These are phyloP conservation scores for Ustilago tritici DNA, from an alignment of 1,284 basidiomycete species.

Conservation along the genomic window DNA sequence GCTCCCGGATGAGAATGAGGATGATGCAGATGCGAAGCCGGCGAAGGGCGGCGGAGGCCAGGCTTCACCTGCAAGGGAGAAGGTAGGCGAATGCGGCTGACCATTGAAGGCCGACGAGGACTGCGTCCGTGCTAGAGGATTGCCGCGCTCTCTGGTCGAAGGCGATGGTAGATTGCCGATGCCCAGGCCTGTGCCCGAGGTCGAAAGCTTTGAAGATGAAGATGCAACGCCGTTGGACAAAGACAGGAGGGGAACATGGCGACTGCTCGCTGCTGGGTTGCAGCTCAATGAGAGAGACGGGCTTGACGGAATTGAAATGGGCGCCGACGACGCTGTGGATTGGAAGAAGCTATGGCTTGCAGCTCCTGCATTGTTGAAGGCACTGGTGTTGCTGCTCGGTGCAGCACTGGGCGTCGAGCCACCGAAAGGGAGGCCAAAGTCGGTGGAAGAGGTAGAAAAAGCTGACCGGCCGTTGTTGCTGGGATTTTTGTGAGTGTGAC, in stretches of 20 bases:
- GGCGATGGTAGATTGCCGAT: constrained; percentile 36
- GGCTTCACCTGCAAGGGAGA: constrained; percentile 31
- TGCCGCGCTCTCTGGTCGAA: constrained; percentile 30
- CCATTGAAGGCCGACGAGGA: background rate
- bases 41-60: constrained; percentile 32
- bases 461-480: constrained; percentile 14
- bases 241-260: constrained; percentile 21
- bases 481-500: background rate
- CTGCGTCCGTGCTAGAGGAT: constrained; percentile 13
- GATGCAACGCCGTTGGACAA: constrained; percentile 9
- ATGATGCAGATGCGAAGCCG: constrained; percentile 17
- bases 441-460: constrained; percentile 43
- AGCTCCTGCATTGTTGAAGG: constrained; percentile 8
- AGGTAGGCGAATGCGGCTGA: constrained; percentile 30
- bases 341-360: constrained; percentile 19
- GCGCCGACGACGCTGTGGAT: constrained; percentile 17
- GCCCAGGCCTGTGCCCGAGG: constrained; percentile 23
- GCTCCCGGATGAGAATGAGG: constrained; percentile 21
- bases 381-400: constrained; percentile 1
- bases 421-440: constrained; percentile 49
- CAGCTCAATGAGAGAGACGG: constrained; percentile 26
- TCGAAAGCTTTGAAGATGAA: constrained; percentile 18
- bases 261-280: constrained; percentile 7
- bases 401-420: background rate
- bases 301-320: constrained; percentile 38